Conservation (phyloP, 1,284 basidiomycete genomes). For the Waitea zeae region DNA sequence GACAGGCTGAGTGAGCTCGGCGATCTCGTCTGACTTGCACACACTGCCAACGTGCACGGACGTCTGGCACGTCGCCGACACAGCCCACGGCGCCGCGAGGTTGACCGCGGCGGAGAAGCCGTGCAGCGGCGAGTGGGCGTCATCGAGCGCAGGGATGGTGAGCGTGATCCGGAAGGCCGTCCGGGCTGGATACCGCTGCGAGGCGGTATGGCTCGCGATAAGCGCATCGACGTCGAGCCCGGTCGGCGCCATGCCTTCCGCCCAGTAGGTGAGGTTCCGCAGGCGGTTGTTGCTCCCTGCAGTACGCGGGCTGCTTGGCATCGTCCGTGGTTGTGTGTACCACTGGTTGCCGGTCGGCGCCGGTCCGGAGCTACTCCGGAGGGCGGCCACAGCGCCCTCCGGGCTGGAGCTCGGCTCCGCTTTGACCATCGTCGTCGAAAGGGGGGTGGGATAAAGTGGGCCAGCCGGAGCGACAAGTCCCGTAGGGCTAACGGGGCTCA, state of each 20-base stretch:
- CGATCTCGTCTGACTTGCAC: neutral
- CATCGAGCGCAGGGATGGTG: conserved; percentile 30
- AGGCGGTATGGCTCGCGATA: conserved; percentile 16
- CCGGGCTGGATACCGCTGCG: conserved; percentile 11
- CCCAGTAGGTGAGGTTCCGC: conserved; percentile 30
- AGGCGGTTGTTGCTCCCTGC: conserved; percentile 13
- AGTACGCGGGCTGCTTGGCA: too few species aligned
- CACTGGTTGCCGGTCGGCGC: too few species aligned
- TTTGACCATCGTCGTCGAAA: too few species aligned
- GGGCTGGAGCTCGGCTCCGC: too few species aligned
- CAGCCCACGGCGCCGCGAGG: conserved; percentile 31
- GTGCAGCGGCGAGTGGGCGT: conserved; percentile 29
- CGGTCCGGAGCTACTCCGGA: too few species aligned
- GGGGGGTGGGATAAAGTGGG: too few species aligned
- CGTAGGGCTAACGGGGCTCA: too few species aligned
- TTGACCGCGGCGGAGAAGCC: conserved; percentile 44
- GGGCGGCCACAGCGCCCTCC: too few species aligned
- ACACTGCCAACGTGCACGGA: conserved; percentile 31
- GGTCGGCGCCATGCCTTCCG: conserved; percentile 49
- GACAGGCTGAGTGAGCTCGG: neutral
- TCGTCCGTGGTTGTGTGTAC: too few species aligned
- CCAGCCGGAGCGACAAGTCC: too few species aligned
- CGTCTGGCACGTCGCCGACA: conserved; percentile 40
- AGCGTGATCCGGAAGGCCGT: conserved; percentile 19
- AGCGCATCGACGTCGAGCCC: conserved; percentile 29